Evolutionary conservation across 495 filamentous ascomycete genomes (phyloP).

Genomic region (Aspergillus affinis): DNA sequence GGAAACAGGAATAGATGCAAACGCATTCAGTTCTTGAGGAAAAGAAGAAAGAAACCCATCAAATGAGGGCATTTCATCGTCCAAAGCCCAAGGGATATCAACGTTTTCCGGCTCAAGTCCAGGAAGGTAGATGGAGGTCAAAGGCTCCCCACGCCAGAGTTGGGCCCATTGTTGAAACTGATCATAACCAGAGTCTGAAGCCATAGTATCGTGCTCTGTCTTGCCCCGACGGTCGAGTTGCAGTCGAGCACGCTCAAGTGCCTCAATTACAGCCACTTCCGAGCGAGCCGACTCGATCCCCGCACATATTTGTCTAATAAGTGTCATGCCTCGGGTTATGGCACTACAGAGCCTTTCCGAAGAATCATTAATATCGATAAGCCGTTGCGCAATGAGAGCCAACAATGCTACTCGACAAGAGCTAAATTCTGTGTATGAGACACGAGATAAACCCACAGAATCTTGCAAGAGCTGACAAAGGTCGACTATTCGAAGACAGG

Average conservation of each 20-base stretch:
- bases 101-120: neutral
- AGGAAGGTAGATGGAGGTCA: neutral
- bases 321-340: conserved; percentile 14
- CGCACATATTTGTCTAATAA: conserved; percentile 15
- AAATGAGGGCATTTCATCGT: conserved; percentile 10
- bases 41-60: conserved; percentile 25
- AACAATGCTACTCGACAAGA: conserved; percentile 19
- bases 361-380: conserved; percentile 10
- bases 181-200: conserved; percentile 9
- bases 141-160: conserved; percentile 13
- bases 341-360: conserved; percentile 8
- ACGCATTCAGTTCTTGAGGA: conserved; percentile 18
- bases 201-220: neutral
- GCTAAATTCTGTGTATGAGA: conserved; percentile 23
- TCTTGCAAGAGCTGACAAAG: conserved; percentile 23
- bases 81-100: neutral
- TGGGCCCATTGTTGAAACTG: conserved; percentile 19
- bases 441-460: conserved; percentile 19
- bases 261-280: conserved; percentile 25
- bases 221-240: conserved; percentile 8
- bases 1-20: conserved; percentile 15
- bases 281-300: conserved; percentile 20
- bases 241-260: conserved; percentile 18
- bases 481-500: conserved; percentile 18
- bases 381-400: conserved; percentile 21